These are phyloP conservation scores for Puccinia coronata DNA, from an alignment of 1,284 basidiomycete species.

Conservation along the genomic window DNA sequence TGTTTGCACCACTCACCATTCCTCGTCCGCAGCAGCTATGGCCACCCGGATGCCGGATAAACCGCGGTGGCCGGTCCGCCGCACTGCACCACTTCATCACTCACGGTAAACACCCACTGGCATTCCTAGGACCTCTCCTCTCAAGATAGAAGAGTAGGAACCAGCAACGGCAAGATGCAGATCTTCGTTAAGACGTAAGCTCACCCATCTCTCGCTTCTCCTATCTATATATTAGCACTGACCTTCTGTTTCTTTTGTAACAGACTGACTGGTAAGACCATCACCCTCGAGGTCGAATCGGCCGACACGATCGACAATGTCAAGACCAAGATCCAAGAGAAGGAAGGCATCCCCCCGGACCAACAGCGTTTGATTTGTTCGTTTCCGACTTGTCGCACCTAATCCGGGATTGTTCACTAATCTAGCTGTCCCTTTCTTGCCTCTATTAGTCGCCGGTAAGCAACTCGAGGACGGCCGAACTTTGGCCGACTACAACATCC, in stretches of 20 bases:
- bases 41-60: too few relatives aligned
- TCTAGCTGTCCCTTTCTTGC: background rate
- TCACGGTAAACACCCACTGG: background rate
- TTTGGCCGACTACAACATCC: conserved; percentile 82
- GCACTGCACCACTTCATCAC: background rate
- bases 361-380: conserved; percentile 76
- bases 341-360: conserved; percentile 81
- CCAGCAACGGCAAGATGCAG: conserved; percentile 60
- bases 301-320: conserved; percentile 96
- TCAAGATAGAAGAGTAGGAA: conserved; percentile 46
- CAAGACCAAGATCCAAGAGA: conserved; percentile 71
- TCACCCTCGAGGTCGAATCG: conserved; percentile 61
- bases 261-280: conserved; percentile 60
- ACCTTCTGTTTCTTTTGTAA: conserved; percentile 52
- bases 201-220: background rate
- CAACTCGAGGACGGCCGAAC: conserved; percentile 60
- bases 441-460: conserved; percentile 59
- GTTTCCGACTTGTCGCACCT: background rate
- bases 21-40: background rate
- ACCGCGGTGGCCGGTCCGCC: background rate
- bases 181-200: conserved; percentile 64
- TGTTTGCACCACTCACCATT: background rate
- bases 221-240: conserved; percentile 50
- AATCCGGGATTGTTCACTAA: background rate
- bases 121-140: conserved; percentile 49